Percentiles rank a stretch among this genome's conserved stretches.
Evolutionary conservation across 768 basidiomycete species (phyloP).

Genomic region (Mycena amicta): DNA sequence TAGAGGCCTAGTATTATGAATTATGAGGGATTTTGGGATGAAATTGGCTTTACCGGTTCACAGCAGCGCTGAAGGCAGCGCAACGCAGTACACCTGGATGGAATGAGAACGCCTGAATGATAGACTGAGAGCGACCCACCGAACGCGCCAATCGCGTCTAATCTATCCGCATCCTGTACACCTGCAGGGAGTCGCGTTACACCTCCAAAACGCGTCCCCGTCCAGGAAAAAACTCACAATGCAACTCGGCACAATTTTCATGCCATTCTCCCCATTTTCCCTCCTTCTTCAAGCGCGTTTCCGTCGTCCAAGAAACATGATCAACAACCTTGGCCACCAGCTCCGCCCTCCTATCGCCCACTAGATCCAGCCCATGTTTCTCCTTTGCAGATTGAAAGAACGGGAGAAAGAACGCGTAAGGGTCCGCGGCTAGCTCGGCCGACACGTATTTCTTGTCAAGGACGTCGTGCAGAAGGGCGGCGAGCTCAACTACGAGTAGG

Average conservation of each 20-base stretch:
- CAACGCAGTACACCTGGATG: slow-evolving; percentile 49
- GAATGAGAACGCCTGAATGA: neutral
- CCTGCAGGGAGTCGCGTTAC: slow-evolving; percentile 3
- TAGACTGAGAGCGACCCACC: slow-evolving; percentile 34
- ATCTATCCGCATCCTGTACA: slow-evolving; percentile 59
- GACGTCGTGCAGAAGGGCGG: slow-evolving; percentile 72
- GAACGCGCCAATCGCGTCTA: slow-evolving; percentile 58
- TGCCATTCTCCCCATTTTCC: slow-evolving; percentile 31
- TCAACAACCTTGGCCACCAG: slow-evolving; percentile 65
- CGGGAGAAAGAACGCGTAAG: slow-evolving; percentile 40
- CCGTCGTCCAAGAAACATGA: slow-evolving; percentile 85
- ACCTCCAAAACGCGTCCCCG: no score
- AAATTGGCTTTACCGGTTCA: slow-evolving; percentile 40
- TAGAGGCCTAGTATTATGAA: slow-evolving; percentile 41
- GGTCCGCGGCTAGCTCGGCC: slow-evolving; percentile 55
- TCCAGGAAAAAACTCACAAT: neutral
- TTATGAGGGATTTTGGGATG: no score
- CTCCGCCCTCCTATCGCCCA: slow-evolving; percentile 61
- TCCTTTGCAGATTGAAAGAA: slow-evolving; percentile 38
- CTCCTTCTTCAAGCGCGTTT: slow-evolving; percentile 61
- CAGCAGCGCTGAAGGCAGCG: slow-evolving; percentile 48
- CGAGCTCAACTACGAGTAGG: slow-evolving; percentile 75
- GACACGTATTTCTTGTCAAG: slow-evolving; percentile 85
- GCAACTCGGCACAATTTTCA: slow-evolving; percentile 8
- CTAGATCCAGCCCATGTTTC: slow-evolving; percentile 53